These are phyloP conservation scores for Cryptococcus depauperatus DNA, from an alignment of 1,284 basidiomycete genomes.

Conservation along the genomic window DNA sequence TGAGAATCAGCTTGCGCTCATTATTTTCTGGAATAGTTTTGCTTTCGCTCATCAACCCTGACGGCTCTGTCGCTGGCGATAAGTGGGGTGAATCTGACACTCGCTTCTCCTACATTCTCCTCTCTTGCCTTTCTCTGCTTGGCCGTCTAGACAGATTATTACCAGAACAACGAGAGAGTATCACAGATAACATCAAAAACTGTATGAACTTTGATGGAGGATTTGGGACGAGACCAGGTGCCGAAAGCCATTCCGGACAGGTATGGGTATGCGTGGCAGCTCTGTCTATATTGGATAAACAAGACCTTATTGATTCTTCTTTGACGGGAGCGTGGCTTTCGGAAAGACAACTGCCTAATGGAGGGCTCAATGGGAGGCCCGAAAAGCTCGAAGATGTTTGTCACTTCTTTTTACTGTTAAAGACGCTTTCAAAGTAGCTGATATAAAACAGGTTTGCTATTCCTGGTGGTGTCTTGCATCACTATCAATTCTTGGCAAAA, in stretches of 20 bases:
- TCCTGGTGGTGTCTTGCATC: conserved; percentile 94
- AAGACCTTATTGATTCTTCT: conserved; percentile 68
- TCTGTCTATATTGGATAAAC: conserved; percentile 71
- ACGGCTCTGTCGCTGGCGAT: conserved; percentile 87
- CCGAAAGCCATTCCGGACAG: conserved; percentile 87
- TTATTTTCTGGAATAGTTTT: conserved; percentile 54
- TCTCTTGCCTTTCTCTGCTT: conserved; percentile 73
- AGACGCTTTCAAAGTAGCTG: background rate
- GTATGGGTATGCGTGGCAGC: conserved; percentile 85
- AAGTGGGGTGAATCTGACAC: conserved; percentile 84
- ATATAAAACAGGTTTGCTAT: conserved; percentile 71
- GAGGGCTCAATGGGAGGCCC: conserved; percentile 89
- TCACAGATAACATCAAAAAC: conserved; percentile 62
- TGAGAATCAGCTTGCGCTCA: background rate
- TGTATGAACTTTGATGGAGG: conserved; percentile 95
- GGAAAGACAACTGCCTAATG: conserved; percentile 85
- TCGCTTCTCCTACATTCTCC: conserved; percentile 80
- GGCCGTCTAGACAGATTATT: conserved; percentile 53
- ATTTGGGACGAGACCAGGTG: conserved; percentile 73
- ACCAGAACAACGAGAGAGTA: conserved; percentile 50
- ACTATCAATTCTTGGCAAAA: conserved; percentile 71
- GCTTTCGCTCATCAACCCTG: conserved; percentile 65
- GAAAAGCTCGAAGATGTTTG: conserved; percentile 95
- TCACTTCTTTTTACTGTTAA: conserved; percentile 2
- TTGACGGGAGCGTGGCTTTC: conserved; percentile 84